Evolutionary conservation across 106 monocot genomes (phyloP).

Genomic region (Dendrobium nobile): DNA sequence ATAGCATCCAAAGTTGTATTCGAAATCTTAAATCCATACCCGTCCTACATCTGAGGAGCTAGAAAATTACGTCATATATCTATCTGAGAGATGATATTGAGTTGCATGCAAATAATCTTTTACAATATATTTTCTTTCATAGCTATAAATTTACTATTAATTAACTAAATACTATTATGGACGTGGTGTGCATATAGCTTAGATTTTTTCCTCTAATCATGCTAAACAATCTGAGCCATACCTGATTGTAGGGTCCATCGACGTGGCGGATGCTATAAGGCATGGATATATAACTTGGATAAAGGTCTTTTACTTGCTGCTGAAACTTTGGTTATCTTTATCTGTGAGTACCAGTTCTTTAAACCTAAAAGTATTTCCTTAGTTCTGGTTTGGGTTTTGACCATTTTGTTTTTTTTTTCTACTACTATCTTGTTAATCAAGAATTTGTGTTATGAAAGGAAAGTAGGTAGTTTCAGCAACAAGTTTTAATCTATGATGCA

Average conservation of each 20-base stretch:
- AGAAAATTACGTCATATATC: not conserved
- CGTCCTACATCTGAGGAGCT: no score
- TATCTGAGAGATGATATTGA: not conserved
- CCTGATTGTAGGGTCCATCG: slow-evolving; percentile 49
- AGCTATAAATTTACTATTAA: not conserved
- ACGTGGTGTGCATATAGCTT: not conserved
- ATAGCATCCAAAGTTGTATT: not conserved
- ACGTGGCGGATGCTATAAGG: slow-evolving; percentile 92
- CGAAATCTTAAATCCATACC: not conserved
- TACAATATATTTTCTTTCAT: not conserved
- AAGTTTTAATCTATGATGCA: not conserved
- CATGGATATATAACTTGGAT: slow-evolving; percentile 70
- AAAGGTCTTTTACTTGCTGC: slow-evolving; percentile 69
- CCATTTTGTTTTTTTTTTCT: not conserved
- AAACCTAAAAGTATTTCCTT: no score
- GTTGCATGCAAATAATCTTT: not conserved
- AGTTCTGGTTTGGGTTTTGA: not conserved
- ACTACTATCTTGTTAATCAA: not conserved
- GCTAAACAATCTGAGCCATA: not conserved
- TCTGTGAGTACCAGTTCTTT: slow-evolving; percentile 45
- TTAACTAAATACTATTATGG: not conserved
- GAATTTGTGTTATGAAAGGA: not conserved
- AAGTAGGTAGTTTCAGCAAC: not conserved
- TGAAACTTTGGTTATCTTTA: slow-evolving; percentile 90
- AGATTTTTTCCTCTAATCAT: not conserved